Evolutionary conservation across 805 yeast species (phyloP), one percentile per base, ranked within the genome.

Genomic region (Tetrapisispora pingtungensis): DNA sequence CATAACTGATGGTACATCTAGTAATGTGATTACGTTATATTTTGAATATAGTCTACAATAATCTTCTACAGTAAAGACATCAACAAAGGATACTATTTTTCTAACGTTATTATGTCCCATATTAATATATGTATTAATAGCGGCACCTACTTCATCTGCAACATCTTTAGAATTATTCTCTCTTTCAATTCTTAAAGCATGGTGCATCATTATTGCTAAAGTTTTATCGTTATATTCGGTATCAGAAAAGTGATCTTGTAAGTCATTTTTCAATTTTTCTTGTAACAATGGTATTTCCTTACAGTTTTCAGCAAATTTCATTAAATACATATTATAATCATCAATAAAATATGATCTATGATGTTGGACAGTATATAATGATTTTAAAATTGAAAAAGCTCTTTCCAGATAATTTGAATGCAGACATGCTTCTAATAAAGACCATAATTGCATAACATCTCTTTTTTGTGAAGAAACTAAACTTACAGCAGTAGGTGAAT

Each of bases 391-490:
- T 20, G 80, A 66, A 50, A 77, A 78, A 0, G 95, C 95, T 55
- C 96, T 70, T 19, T 72, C 74, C 52, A 72, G 75, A 56, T 84
- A 82, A 43, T 73, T 72, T 30, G 83, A 74, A 36, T 78, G 75
- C 28, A 87, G 57, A 51, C 89, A 81, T 0, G 93, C 90, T 53
- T 87, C 95, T 34, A 86, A 69, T 31, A 87, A 64, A 3, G 89
- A 75, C 79, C 89, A 87, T 17, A 82, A 68, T 53, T 81, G 81
- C 43, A 71, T 68, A n/a, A 76, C 73, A 49, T 78, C 81, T 56
- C 73, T 75, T 6, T 82, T 58, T 36, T 53, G 53, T 10, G 46
- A 36, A 22, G 51, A 50, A 13, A 43, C 34, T 19, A 34, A 36
- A 19, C 47, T 46, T 2, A 48, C 48, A 3, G 52, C 44, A 1